Base-by-base conservation (phyloP, 1,284 basidiomycete species). In the Sporisorium reilianum region DNA sequence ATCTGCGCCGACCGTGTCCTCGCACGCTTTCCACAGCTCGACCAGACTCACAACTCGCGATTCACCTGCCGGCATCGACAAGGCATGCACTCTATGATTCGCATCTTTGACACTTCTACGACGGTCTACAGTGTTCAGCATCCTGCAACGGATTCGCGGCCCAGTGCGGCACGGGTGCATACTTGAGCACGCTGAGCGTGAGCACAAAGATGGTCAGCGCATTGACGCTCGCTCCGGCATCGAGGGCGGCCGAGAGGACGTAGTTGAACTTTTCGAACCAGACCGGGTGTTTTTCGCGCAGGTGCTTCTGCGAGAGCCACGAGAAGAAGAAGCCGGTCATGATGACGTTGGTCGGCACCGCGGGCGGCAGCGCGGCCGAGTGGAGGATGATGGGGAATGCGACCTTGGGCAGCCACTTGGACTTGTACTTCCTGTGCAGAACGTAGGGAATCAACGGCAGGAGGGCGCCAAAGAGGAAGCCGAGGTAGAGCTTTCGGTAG, bases 371-470 rank as follows among this genome's bases (percentile, higher is more conserved):
- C 5, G 85, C 85, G 0, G 86, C 87, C 3, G 87, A 87, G 50
- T 85, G 85, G 53, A 87, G 85, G 32, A 88, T 84, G 70, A 88
- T 86, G 5, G 87, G 87, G 40, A 87, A 86, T n/a, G 86, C 86
- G 7, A 87, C 82, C 75, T 85, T 67, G 42, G 60, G 62, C 48
- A 79, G 65, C 68, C 75, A 62, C 28, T 76, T 72, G 18, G 46
- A 42, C 49, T 69, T 59, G 81, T 84, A 86, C 42, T 83, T 79
- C 54, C 81, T 84, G 76, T 88, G 87, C 7, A 87, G 85, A 22
- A 82, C 77, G 80, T 85, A 88, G 16, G 84, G 83, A 12, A 79
- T 75, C 1, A 88, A 41, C 0, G 87, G 87, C 0, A 87, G 79
- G 0, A 85, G 20, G 0, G 85, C 85, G 3, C 87, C 87, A 2